phyloP scores from a whole-genome alignment of 139 green algal species.

The Coelastrella sp. region DNA sequence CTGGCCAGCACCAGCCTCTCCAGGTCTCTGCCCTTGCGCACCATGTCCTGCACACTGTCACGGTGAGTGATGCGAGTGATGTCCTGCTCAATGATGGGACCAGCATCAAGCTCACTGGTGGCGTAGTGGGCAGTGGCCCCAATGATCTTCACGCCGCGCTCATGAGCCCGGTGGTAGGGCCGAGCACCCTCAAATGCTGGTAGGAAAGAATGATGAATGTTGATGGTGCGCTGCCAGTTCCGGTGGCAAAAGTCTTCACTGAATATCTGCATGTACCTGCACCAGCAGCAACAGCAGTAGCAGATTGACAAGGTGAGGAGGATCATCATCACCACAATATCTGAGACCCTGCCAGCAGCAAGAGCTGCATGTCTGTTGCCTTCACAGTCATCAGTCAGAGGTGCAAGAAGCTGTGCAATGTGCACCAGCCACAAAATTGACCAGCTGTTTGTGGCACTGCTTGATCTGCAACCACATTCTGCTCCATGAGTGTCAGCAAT shows the following conservation, averaged over 20 bases:
- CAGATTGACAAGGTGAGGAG: neutral
- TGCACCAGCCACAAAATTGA: neutral
- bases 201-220: slow-evolving; percentile 92
- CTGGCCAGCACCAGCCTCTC: slow-evolving; percentile 82
- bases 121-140: slow-evolving; percentile 88
- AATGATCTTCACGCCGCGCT: slow-evolving; percentile 87
- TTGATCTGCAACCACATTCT: too few species aligned
- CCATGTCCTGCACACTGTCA: slow-evolving; percentile 73
- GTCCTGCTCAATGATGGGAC: slow-evolving; percentile 55
- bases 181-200: slow-evolving; percentile 80
- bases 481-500: too few species aligned
- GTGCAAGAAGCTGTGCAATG: too few species aligned
- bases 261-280: slow-evolving; percentile 78
- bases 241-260: slow-evolving; percentile 68
- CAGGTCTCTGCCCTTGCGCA: slow-evolving; percentile 78
- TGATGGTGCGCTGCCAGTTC: slow-evolving; percentile 82
- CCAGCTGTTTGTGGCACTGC: neutral
- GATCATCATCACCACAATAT: neutral
- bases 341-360: neutral
- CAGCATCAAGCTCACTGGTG: slow-evolving; percentile 65
- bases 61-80: slow-evolving; percentile 81
- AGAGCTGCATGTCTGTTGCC: neutral
- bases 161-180: slow-evolving; percentile 72
- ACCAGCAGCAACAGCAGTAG: neutral
- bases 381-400: too few species aligned